phyloP scores from a whole-genome alignment of 176 grass and related monocot species.

The Alloteropsis semialata region DNA sequence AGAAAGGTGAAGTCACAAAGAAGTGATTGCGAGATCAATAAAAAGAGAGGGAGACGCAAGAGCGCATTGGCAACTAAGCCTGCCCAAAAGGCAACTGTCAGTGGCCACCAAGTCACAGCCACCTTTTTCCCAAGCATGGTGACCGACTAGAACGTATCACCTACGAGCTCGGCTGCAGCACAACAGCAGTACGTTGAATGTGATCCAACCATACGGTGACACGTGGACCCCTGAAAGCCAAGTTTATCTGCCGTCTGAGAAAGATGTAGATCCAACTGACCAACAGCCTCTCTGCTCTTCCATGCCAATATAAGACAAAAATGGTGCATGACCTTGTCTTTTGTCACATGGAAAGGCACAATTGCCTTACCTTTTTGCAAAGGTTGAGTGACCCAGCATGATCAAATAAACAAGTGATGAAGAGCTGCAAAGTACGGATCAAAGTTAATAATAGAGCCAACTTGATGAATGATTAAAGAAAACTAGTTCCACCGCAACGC shows the following conservation, averaged over 20 bases:
- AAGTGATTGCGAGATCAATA: background rate
- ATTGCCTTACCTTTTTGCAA: constrained; percentile 1
- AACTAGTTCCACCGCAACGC: background rate
- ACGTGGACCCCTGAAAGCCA: constrained; percentile 25
- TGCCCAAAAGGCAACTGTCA: constrained; percentile 15
- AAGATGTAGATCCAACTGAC: background rate
- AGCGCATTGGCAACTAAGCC: constrained; percentile 12
- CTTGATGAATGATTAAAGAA: background rate
- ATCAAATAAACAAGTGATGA: background rate
- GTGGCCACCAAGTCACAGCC: constrained; percentile 8
- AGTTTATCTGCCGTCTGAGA: constrained; percentile 21
- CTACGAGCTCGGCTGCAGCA: background rate
- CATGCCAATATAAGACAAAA: constrained; percentile 39
- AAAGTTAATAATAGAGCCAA: constrained; percentile 19
- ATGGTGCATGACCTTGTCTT: constrained; percentile 24
- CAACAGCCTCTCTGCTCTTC: background rate
- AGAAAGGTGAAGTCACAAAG: constrained; percentile 16
- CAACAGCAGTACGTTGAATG: background rate
- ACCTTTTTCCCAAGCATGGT: background rate
- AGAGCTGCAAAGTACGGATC: constrained; percentile 28
- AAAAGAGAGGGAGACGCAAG: background rate
- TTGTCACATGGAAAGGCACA: constrained; percentile 38
- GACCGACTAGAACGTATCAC: constrained; percentile 29
- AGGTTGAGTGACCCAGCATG: constrained; percentile 15
- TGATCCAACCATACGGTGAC: background rate